Conservation (phyloP, 2,329 filamentous ascomycete genomes). For the Penicillium sp. region DNA sequence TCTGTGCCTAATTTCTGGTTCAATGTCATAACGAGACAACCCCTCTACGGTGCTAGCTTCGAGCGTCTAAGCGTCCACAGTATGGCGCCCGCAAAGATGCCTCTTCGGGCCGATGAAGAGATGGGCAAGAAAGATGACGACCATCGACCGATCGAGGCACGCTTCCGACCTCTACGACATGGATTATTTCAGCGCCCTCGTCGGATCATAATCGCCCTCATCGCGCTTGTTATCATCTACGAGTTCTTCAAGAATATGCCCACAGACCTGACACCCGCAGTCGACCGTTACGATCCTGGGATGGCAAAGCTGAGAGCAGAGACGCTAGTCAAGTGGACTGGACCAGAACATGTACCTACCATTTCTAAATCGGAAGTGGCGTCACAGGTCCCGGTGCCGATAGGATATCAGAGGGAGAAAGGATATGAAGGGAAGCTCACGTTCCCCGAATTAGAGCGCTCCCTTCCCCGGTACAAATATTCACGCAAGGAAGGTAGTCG, state of each 20-base stretch:
- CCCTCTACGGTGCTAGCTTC: conserved; percentile 22
- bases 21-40: not conserved
- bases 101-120: conserved; percentile 60
- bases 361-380: conserved; percentile 13
- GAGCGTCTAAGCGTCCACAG: conserved; percentile 16
- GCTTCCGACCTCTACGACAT: conserved; percentile 35
- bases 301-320: conserved; percentile 21
- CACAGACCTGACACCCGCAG: conserved; percentile 44
- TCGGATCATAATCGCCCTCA: conserved; percentile 52
- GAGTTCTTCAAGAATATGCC: conserved; percentile 68
- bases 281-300: conserved; percentile 32
- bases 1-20: not conserved
- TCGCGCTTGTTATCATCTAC: conserved; percentile 58
- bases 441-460: conserved; percentile 65
- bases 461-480: conserved; percentile 61
- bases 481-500: conserved; percentile 63
- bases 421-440: conserved; percentile 68
- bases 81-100: conserved; percentile 45
- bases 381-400: conserved; percentile 11
- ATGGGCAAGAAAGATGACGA: conserved; percentile 68
- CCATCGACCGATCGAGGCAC: conserved; percentile 45
- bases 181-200: conserved; percentile 45
- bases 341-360: conserved; percentile 8
- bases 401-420: conserved; percentile 27
- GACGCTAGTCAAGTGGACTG: conserved; percentile 3